Evolutionary conservation across 768 basidiomycete species (phyloP), one percentile per base, ranked within the genome.

Genomic region (Nevesoporus exiguus): DNA sequence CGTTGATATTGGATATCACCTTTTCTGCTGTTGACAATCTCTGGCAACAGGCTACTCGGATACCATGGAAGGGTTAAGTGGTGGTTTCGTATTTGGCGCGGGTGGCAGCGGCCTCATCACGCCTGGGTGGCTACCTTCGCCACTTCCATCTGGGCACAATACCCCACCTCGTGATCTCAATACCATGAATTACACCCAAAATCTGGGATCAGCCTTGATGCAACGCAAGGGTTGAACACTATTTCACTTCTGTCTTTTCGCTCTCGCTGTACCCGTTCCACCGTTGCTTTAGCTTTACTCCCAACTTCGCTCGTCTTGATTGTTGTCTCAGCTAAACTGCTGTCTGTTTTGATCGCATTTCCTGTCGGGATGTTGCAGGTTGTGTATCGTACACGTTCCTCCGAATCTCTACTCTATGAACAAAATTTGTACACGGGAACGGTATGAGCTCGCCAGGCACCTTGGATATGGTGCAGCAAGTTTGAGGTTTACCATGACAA

Each of bases 51-150:
- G 91, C 3, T 93, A 89, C 63, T 80, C 82, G 39, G 88, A 88
- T 60, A 79, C 85, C 19, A 79, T 91, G 76, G 91, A 93, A 68
- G 89, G 88, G 6, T 74, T 93, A 13, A 87, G 84, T 54, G 91
- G 90, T 22, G 91, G 91, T 7, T 93, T 93, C 67, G 84, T 92
- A 21, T 93, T 85, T 60, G 91, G 91, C 10, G 81, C 85, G 7
- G 88, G 88, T 27, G 91, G 90, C 19, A 90, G 86, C 61, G 90
- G 89, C 29, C 72, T 91, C 51, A 92, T 92, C 61, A 91, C 91
- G 9, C 89, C 90, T 0, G 77, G 81, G 21, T 74, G 83, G 66
- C 79, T 83, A 29, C 67, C 76, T 39, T 83, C 86, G 10, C 85
- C 87, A 0, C 60, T 76, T 36, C 79, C 80, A 33, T 86, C 85